Percentiles rank a stretch among this genome's conserved stretches.
Evolutionary conservation across 148 eudicot species (phyloP).

Genomic region (Hydrangea macrophylla): DNA sequence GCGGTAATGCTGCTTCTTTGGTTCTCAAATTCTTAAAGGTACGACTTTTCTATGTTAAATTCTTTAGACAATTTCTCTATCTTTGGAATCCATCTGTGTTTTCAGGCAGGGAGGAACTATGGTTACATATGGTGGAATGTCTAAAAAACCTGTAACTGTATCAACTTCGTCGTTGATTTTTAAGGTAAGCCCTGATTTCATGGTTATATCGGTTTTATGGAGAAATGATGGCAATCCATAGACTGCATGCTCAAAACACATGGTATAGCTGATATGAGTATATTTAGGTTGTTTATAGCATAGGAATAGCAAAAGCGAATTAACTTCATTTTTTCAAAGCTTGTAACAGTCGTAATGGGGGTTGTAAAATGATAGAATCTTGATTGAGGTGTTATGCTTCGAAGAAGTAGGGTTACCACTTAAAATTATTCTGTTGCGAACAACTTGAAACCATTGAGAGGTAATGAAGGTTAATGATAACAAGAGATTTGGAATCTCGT

Average conservation of each 20-base stretch:
- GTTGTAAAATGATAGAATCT: neutral
- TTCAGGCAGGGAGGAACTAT: too few relatives aligned
- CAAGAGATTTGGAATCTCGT: neutral
- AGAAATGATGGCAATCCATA: too few relatives aligned
- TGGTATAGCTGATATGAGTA: neutral
- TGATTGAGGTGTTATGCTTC: neutral
- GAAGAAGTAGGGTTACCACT: neutral
- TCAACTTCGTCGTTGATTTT: too few relatives aligned
- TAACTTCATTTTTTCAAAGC: neutral
- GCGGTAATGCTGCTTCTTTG: constrained; percentile 86
- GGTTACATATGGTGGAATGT: constrained; percentile 34
- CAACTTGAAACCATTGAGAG: neutral
- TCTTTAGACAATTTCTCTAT: neutral
- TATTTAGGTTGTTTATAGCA: neutral
- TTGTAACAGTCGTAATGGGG: neutral
- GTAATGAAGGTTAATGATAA: neutral
- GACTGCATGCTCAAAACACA: neutral
- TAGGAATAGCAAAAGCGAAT: neutral
- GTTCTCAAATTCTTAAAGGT: constrained; percentile 90
- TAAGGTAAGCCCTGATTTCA: neutral
- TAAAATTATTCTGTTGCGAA: neutral
- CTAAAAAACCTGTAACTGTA: constrained; percentile 10
- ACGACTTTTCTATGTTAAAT: constrained; percentile 9
- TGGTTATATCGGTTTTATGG: too few relatives aligned
- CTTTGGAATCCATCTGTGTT: neutral